Evolutionary conservation across 768 basidiomycete genomes (phyloP).

Genomic region (Ramaria sp.): DNA sequence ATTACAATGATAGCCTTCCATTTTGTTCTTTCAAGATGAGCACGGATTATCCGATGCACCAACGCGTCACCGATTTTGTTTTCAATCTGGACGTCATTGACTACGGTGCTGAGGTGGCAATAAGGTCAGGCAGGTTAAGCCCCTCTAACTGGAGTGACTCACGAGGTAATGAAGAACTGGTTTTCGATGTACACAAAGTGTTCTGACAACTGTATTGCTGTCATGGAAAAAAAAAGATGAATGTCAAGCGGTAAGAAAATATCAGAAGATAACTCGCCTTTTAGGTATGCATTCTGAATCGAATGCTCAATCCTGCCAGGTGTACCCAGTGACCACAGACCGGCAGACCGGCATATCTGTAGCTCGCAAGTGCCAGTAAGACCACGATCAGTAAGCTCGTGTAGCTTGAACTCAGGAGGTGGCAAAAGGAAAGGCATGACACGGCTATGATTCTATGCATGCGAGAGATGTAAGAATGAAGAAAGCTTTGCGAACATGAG

Average conservation of each 20-base stretch:
- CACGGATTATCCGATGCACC: conserved; percentile 81
- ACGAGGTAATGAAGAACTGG: conserved; percentile 88
- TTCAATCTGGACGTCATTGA: conserved; percentile 79
- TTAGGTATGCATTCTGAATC: conserved; percentile 88
- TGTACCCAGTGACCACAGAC: conserved; percentile 95
- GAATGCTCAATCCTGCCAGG: conserved; percentile 76
- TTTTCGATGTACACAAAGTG: conserved; percentile 99
- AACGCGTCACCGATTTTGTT: conserved; percentile 94
- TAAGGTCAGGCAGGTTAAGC: background rate
- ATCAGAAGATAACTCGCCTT: conserved; percentile 38
- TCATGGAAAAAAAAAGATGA: conserved; percentile 12
- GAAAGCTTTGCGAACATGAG: background rate
- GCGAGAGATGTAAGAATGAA: background rate
- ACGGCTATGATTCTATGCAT: conserved; percentile 72
- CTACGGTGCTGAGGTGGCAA: conserved; percentile 46
- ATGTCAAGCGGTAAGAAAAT: background rate
- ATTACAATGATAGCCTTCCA: conserved; percentile 94
- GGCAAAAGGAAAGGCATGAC: conserved; percentile 90
- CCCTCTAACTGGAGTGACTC: conserved; percentile 18
- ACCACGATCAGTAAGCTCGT: conserved; percentile 67
- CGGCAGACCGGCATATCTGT: conserved; percentile 91
- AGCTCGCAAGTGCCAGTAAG: conserved; percentile 94
- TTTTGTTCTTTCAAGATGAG: conserved; percentile 64
- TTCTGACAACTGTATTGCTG: conserved; percentile 87
- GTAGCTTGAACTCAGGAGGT: conserved; percentile 80